A percentile compares a stretch with the other conserved stretches of the same genome.
Conservation (phyloP, 2,329 filamentous ascomycete genomes). For the Calonectria montana region DNA sequence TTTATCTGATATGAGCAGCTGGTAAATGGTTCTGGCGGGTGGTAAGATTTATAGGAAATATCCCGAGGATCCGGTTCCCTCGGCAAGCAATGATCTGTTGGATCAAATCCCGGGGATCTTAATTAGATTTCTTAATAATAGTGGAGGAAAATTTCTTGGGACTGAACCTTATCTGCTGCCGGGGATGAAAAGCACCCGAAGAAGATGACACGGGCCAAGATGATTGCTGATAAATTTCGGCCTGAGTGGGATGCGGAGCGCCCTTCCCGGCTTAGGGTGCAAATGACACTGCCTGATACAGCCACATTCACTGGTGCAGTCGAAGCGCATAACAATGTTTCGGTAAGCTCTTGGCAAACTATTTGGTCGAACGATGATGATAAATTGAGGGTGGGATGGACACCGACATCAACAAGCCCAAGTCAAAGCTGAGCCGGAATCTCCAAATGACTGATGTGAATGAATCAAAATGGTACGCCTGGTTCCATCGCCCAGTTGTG, state of each 20-base stretch:
- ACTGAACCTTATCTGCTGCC: neutral
- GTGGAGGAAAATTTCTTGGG: neutral
- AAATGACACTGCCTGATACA: neutral
- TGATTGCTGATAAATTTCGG: conserved; percentile 2
- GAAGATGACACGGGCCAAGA: neutral
- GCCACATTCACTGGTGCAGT: neutral
- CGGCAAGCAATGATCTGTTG: neutral
- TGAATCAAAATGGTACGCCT: too few relatives aligned
- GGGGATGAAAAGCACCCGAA: neutral
- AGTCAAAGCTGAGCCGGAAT: neutral
- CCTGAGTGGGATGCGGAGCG: neutral
- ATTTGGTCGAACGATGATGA: neutral
- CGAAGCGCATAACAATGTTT: neutral
- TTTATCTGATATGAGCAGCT: neutral
- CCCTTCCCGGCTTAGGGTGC: neutral
- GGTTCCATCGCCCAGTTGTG: too few relatives aligned
- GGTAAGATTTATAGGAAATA: neutral
- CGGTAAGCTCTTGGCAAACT: neutral
- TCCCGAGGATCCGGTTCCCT: neutral
- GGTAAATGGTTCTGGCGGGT: neutral
- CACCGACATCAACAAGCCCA: too few relatives aligned
- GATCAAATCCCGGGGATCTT: neutral
- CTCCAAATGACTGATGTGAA: neutral
- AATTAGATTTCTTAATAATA: neutral
- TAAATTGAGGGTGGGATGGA: neutral